Percentiles rank a stretch among this genome's conserved stretches.
Evolutionary conservation across 306 rosid species (phyloP).

Genomic region (Mimosa bimucronata): DNA sequence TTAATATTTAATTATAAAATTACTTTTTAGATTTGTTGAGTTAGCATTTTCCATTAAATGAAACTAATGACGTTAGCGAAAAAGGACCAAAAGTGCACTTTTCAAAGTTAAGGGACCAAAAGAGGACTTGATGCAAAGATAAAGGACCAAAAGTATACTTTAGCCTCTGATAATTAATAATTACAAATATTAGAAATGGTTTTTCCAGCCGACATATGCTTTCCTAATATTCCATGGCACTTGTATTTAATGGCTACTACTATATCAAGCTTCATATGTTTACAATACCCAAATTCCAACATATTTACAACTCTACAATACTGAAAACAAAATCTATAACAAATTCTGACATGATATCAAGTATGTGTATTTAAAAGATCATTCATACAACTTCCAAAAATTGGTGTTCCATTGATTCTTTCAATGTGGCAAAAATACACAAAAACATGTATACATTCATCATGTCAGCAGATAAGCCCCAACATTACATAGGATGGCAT

Average conservation of each 20-base stretch:
- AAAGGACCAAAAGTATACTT: too few relatives aligned
- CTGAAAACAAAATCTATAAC: background rate
- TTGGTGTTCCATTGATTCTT: background rate
- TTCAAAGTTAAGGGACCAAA: too few relatives aligned
- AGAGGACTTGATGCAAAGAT: too few relatives aligned
- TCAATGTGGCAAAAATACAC: background rate
- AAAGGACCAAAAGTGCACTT: too few relatives aligned
- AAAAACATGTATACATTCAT: background rate
- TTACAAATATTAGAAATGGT: background rate
- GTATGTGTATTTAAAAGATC: background rate
- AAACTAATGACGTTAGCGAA: too few relatives aligned
- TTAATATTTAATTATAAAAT: too few relatives aligned
- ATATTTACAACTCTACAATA: background rate
- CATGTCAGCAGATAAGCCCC: background rate
- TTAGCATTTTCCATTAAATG: too few relatives aligned
- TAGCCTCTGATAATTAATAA: background rate
- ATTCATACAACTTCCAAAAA: background rate
- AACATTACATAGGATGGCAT: background rate
- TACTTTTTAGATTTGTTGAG: too few relatives aligned
- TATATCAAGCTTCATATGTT: background rate
- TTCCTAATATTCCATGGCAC: conserved; percentile 9
- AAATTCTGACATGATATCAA: background rate
- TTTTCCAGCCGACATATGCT: background rate
- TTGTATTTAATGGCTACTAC: conserved; percentile 8
- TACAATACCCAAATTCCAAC: background rate